Evolutionary conservation across 169 alveolate species (phyloP), one percentile per base, ranked within the genome.

Genomic region (Plasmodium blacklocki): DNA sequence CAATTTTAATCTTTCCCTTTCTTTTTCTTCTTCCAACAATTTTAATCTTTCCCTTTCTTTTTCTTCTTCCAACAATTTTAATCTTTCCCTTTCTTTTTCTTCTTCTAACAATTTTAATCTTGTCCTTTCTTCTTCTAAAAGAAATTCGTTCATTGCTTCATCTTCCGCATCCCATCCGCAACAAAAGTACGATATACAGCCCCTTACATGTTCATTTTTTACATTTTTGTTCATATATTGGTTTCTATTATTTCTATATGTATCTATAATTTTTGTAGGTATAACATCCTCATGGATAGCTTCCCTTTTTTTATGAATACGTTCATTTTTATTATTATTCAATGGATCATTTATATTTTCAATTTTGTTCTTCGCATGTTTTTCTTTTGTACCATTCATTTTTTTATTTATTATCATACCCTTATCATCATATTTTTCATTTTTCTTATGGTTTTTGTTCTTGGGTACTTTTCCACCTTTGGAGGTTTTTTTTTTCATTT

Each of bases 151-250:
- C 47, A 66, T 0, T 60, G 29, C 26, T 45, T 83, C 91, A n/a
- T 74, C 74, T n/a, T 83, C 91, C 1, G 47, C 47, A 70, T 83
- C 71, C 23, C 52, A 54, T 6, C 75, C 85, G 71, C 91, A 83
- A 32, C 91, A 83, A n/a, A 67, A 62, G 11, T 86, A 83, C 7
- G 58, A 50, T 15, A 70, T 50, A 7, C 83, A 83, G 14, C n/a
- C 26, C 1, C 67, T 66, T 7, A 62, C 66, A 18, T 50, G 18
- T 11, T 29, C 58, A 4, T 45, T 15, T 29, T 78, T 56, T 29
- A 15, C 63, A 12, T 64, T 49, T 0, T 39, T 39, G 23, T 29
- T 49, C 12, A 8, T 15, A 43, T 56, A 58, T 18, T 14, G 52
- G 14, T 18, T 54, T 83, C 50, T 59, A 54, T 29, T 68, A 11